These are phyloP conservation scores for Mycena belliarum DNA, from an alignment of 768 basidiomycete species.

Conservation along the genomic window DNA sequence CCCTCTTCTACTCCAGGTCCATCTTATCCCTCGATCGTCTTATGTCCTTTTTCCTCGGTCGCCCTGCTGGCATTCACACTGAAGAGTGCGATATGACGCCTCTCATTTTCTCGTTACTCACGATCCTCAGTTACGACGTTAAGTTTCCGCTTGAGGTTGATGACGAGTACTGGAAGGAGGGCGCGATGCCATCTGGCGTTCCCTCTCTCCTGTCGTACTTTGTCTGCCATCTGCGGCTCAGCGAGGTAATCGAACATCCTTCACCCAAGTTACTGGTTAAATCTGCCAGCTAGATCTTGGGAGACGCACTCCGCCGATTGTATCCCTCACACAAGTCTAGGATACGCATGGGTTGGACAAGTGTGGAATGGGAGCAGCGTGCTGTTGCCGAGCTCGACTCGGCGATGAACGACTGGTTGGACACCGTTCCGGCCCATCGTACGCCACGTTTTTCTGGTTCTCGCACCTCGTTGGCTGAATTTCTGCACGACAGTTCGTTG, in stretches of 20 bases:
- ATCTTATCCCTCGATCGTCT: conserved; percentile 33
- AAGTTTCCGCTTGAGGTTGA: conserved; percentile 51
- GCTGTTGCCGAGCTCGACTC: conserved; percentile 54
- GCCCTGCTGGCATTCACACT: conserved; percentile 49
- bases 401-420: conserved; percentile 51
- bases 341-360: conserved; percentile 33
- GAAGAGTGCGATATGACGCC: conserved; percentile 46
- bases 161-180: conserved; percentile 61
- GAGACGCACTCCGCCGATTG: conserved; percentile 13
- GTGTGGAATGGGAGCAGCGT: conserved; percentile 39
- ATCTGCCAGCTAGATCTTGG: conserved; percentile 1
- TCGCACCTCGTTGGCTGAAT: background rate
- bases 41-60: conserved; percentile 43
- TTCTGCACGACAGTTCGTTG: conserved; percentile 31
- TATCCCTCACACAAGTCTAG: conserved; percentile 39
- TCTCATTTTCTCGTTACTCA: background rate
- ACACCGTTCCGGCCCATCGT: conserved; percentile 48
- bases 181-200: conserved; percentile 46
- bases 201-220: conserved; percentile 40
- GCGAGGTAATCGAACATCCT: conserved; percentile 34
- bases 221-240: conserved; percentile 38
- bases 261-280: background rate
- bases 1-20: conserved; percentile 27
- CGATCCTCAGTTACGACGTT: conserved; percentile 45
- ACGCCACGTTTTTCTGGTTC: conserved; percentile 1